Conservation (phyloP, 2,329 filamentous ascomycete species). For the Keithomyces neogunnii region DNA sequence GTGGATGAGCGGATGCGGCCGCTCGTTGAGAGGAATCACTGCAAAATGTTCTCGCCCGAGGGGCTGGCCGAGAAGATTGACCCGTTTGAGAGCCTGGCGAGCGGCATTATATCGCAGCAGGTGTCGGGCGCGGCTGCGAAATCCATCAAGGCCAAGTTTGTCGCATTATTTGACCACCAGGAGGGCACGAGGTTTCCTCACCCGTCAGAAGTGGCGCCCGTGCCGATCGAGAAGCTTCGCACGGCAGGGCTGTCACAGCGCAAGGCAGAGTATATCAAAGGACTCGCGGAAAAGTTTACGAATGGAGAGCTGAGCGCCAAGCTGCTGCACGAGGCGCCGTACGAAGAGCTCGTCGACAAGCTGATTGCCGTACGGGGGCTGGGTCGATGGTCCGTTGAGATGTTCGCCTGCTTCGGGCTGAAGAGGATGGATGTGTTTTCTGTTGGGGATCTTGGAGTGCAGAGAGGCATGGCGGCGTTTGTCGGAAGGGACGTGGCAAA, state of each 20-base stretch:
- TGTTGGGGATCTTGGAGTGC: conserved; percentile 85
- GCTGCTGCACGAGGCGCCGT: conserved; percentile 68
- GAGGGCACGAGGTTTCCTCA: conserved; percentile 54
- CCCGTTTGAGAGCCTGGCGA: conserved; percentile 75
- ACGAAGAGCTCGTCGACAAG: conserved; percentile 77
- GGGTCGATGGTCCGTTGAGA: conserved; percentile 88
- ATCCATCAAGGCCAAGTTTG: conserved; percentile 80
- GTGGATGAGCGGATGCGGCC: conserved; percentile 64
- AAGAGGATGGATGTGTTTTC: conserved; percentile 93
- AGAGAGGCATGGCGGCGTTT: conserved; percentile 88
- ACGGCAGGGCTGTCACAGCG: conserved; percentile 84
- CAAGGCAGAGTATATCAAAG: conserved; percentile 91
- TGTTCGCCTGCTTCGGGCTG: conserved; percentile 95
- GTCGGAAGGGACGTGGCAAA: conserved; percentile 75
- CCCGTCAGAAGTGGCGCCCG: conserved; percentile 59
- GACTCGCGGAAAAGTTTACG: conserved; percentile 74
- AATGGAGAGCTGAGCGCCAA: conserved; percentile 65
- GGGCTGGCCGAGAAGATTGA: conserved; percentile 80
- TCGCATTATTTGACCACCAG: conserved; percentile 55
- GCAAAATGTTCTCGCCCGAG: conserved; percentile 69
- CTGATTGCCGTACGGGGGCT: conserved; percentile 81
- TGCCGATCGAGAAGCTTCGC: conserved; percentile 60
- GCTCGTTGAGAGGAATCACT: conserved; percentile 67
- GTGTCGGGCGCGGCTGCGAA: conserved; percentile 87
- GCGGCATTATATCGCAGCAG: conserved; percentile 92